Conservation (phyloP, 495 filamentous ascomycete genomes). For the Amorphotheca resinae region DNA sequence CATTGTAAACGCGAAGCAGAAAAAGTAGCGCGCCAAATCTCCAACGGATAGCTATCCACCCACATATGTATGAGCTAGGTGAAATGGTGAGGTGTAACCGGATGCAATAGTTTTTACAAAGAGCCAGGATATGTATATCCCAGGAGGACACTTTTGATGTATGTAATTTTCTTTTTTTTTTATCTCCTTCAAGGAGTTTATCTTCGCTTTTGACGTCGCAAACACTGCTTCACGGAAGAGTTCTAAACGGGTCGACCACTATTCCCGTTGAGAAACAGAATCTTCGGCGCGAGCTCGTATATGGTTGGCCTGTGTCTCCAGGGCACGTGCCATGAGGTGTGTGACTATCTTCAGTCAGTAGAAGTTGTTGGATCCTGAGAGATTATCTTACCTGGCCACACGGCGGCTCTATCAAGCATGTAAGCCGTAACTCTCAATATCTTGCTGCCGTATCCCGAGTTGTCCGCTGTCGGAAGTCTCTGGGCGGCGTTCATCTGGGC, state of each 20-base stretch:
- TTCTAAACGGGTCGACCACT: not conserved
- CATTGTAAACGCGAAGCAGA: not conserved
- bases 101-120: no score
- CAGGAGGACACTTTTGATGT: no score
- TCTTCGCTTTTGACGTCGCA: no score
- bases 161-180: no score
- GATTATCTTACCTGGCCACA: slow-evolving; percentile 70
- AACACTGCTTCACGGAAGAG: not conserved
- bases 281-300: slow-evolving; percentile 58
- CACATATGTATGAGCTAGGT: no score
- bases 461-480: slow-evolving; percentile 44
- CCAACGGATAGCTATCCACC: no score
- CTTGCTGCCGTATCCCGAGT: slow-evolving; percentile 71
- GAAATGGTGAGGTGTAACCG: no score
- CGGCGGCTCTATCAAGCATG: slow-evolving; percentile 78
- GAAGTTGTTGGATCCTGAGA: slow-evolving; percentile 1
- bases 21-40: no score
- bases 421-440: slow-evolving; percentile 77
- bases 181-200: no score
- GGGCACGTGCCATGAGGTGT: slow-evolving; percentile 73
- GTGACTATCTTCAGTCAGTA: slow-evolving; percentile 49
- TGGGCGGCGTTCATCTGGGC: slow-evolving; percentile 34
- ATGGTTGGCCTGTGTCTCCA: slow-evolving; percentile 74
- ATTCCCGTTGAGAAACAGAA: slow-evolving; percentile 39
- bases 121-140: no score